phyloP scores from a whole-genome alignment of 2,329 filamentous ascomycete genomes.

The Talaromyces rugulosus region DNA sequence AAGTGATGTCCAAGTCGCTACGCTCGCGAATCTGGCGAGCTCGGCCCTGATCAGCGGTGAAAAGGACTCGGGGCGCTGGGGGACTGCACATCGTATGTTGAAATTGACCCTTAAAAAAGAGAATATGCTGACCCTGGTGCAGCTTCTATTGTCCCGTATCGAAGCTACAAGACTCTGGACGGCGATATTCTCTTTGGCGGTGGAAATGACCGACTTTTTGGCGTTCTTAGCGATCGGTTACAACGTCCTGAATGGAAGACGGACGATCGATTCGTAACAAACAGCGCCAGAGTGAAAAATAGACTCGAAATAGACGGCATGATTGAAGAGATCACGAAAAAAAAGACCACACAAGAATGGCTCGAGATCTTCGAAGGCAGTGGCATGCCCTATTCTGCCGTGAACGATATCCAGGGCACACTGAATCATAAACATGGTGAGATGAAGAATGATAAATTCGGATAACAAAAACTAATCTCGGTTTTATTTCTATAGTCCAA shows the following conservation, averaged over 20 bases:
- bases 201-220: conserved; percentile 60
- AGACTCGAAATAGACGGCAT: conserved; percentile 70
- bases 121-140: conserved; percentile 10
- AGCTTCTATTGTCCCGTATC: conserved; percentile 97
- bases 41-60: conserved; percentile 84
- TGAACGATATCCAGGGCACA: conserved; percentile 86
- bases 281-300: conserved; percentile 59
- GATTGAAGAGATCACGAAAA: conserved; percentile 71
- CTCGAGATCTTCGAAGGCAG: conserved; percentile 79
- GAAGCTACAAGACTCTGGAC: conserved; percentile 66
- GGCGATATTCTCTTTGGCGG: conserved; percentile 62
- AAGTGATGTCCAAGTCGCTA: conserved; percentile 93
- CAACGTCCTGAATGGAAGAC: conserved; percentile 56
- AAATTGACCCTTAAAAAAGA: background rate
- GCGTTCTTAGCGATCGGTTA: conserved; percentile 55
- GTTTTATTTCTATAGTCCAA: conserved; percentile 40
- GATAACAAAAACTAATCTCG: background rate
- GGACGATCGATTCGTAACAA: conserved; percentile 56
- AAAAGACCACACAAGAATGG: conserved; percentile 85
- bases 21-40: conserved; percentile 90
- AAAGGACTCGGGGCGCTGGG: conserved; percentile 86
- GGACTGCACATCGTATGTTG: conserved; percentile 78
- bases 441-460: conserved; percentile 15
- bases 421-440: conserved; percentile 78
- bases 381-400: conserved; percentile 89